Evolutionary conservation across 2,329 filamentous ascomycete genomes (phyloP), one percentile per base, ranked within the genome.

Genomic region (Colletotrichum plurivorum): DNA sequence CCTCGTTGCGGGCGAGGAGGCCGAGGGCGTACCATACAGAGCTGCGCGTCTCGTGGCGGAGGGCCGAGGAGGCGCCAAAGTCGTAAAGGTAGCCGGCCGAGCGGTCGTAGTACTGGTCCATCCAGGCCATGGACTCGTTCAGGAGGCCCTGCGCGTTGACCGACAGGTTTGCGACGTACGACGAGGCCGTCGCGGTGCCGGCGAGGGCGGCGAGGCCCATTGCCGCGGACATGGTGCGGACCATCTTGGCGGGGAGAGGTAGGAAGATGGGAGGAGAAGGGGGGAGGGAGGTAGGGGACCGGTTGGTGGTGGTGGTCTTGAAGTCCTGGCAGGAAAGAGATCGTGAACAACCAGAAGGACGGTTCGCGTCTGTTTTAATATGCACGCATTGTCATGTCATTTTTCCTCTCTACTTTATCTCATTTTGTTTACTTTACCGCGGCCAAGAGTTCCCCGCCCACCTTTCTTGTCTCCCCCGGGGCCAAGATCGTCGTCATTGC

Each of bases 1-100:
- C 82, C 15, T 84, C 68, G 71, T 90, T 88, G 2, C 88, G 81
- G 15, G 87, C 86, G 22, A 90, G 76, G 4, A 91, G 79, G 0
- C 88, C 88, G 5, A 87, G 80, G 0, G 87, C 87, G 75, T 90
- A 90, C 88, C 89, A 90, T 0, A 82, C 82, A 0, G 87, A 88
- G 51, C 83, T 84, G 61, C 88, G 82, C 0, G 87, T 90, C 52
- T 89, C 87, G 68, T 90, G 87, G 2, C 83, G 80, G 7, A 88
- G 78, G 0, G 87, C 85, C 9, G 80, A 75, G 3, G 77, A 69
- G 12, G 80, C 78, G 65, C 81, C 78, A 46, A 86, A 82, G 52
- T 85, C 81, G 74, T 87, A 88, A 16, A 90, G 76, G 66, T 90
- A 90, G 0, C 84, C 85, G 6, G 83, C 83, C 2, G 77, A 76